Conservation (phyloP, 2,329 filamentous ascomycete species). For the Scedosporium apiospermum region DNA sequence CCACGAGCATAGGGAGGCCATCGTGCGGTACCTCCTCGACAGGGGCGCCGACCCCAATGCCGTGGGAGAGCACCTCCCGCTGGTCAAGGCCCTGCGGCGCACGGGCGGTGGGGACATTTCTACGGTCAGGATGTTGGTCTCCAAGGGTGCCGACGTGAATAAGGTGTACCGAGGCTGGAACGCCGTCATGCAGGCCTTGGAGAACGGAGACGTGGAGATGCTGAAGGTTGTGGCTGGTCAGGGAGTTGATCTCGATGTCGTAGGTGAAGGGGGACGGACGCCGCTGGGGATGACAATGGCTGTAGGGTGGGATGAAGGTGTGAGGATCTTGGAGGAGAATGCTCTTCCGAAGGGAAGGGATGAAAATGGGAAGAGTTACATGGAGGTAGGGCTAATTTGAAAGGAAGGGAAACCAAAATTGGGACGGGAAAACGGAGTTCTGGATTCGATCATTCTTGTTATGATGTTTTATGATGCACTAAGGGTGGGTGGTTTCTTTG, state of each 20-base stretch:
- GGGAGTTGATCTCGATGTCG: conserved; percentile 40
- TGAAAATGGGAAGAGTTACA: no score
- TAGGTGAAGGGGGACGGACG: conserved; percentile 43
- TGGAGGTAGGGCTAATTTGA: no score
- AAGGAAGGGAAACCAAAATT: no score
- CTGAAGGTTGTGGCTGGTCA: conserved; percentile 41
- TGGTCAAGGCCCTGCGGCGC: conserved; percentile 59
- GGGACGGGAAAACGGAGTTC: no score
- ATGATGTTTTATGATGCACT: no score
- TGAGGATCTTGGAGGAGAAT: conserved; percentile 27
- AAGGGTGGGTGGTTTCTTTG: background rate
- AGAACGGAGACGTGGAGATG: conserved; percentile 49
- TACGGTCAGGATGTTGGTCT: conserved; percentile 53
- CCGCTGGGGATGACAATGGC: conserved; percentile 49
- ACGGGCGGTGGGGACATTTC: conserved; percentile 46
- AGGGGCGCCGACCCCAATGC: conserved; percentile 55
- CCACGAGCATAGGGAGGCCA: conserved; percentile 51
- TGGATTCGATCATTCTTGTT: no score
- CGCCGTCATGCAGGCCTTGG: conserved; percentile 54
- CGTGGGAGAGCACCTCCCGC: conserved; percentile 60
- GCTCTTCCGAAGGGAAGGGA: background rate
- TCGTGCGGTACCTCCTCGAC: conserved; percentile 52
- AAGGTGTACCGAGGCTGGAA: conserved; percentile 59
- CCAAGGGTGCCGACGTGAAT: conserved; percentile 57
- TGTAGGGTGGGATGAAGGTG: conserved; percentile 49